Percentiles rank a stretch among this genome's conserved stretches.
These are phyloP conservation scores for Lecanicillium sp. DNA, from an alignment of 2,329 filamentous ascomycete species.

Conservation along the genomic window DNA sequence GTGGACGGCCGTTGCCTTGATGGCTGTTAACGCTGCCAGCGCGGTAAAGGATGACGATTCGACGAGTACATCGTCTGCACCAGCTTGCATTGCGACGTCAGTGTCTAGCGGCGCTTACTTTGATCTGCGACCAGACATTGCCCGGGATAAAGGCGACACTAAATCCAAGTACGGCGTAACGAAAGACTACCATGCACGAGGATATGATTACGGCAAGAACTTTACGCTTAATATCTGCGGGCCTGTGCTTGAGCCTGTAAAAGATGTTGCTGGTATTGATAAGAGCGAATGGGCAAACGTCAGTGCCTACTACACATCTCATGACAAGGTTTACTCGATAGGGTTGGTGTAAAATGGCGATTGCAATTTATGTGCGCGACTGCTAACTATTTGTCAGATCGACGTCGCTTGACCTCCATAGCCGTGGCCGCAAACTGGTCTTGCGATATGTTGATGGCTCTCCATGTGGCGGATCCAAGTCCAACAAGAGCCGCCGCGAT, in stretches of 20 bases:
- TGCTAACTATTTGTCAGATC: conserved; percentile 16
- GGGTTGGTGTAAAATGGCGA: conserved; percentile 31
- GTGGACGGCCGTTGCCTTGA: conserved; percentile 14
- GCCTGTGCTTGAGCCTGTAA: conserved; percentile 59
- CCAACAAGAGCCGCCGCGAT: conserved; percentile 23
- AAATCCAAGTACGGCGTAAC: conserved; percentile 34
- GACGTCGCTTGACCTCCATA: conserved; percentile 43
- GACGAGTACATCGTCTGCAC: conserved; percentile 33
- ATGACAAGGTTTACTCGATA: conserved; percentile 63
- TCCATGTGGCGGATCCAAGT: conserved; percentile 47
- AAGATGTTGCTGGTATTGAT: conserved; percentile 56
- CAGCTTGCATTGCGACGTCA: conserved; percentile 48
- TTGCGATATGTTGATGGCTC: conserved; percentile 72
- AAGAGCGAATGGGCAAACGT: conserved; percentile 59
- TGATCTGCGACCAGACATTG: conserved; percentile 48
- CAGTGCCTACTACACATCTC: conserved; percentile 65
- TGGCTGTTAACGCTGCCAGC: conserved; percentile 26
- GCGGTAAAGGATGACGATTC: conserved; percentile 24
- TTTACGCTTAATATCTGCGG: conserved; percentile 80
- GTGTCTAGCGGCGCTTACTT: conserved; percentile 50
- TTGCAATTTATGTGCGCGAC: not conserved
- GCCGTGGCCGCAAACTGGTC: conserved; percentile 65
- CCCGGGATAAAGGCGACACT: conserved; percentile 32
- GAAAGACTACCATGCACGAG: conserved; percentile 54
- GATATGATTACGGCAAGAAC: conserved; percentile 71